A percentile compares a stretch with the other conserved stretches of the same genome.
Evolutionary conservation across 257 asterid species (phyloP).

Genomic region (Salvia rosmarinus): DNA sequence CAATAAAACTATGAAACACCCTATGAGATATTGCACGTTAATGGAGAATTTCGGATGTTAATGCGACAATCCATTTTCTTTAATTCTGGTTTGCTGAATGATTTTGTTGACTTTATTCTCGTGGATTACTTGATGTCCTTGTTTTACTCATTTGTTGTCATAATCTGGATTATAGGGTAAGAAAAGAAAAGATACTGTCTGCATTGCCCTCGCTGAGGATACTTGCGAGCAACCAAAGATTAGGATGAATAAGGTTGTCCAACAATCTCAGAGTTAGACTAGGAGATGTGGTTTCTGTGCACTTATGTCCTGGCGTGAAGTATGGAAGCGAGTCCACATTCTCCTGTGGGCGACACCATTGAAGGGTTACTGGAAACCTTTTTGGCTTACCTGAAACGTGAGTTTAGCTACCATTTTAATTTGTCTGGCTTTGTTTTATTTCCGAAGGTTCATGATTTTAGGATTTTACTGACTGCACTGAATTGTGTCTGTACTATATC

Average conservation of each 20-base stretch:
- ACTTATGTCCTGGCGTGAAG: slow-evolving; percentile 65
- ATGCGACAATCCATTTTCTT: not conserved
- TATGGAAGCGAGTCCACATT: slow-evolving; percentile 62
- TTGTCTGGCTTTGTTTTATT: not conserved
- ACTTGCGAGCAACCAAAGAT: slow-evolving; percentile 68
- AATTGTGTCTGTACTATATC: not conserved
- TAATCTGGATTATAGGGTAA: slow-evolving; percentile 49
- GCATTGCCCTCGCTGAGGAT: slow-evolving; percentile 73
- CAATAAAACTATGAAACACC: not conserved
- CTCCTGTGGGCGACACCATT: slow-evolving; percentile 62
- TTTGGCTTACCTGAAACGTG: slow-evolving; percentile 72
- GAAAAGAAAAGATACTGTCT: slow-evolving; percentile 67
- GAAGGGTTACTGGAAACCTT: slow-evolving; percentile 70
- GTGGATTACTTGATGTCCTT: not conserved
- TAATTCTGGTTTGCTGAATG: not conserved
- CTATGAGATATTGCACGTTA: not conserved
- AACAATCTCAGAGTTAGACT: slow-evolving; percentile 64
- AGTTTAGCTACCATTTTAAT: slow-evolving; percentile 32
- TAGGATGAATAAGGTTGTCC: slow-evolving; percentile 75
- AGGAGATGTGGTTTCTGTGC: slow-evolving; percentile 76
- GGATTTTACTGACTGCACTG: not conserved
- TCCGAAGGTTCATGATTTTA: not conserved
- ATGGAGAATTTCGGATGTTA: not conserved
- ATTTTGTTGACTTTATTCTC: not conserved
- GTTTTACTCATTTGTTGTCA: not conserved